Evolutionary conservation across 139 green algal species (phyloP).

Genomic region (Spirogloea muscicola): DNA sequence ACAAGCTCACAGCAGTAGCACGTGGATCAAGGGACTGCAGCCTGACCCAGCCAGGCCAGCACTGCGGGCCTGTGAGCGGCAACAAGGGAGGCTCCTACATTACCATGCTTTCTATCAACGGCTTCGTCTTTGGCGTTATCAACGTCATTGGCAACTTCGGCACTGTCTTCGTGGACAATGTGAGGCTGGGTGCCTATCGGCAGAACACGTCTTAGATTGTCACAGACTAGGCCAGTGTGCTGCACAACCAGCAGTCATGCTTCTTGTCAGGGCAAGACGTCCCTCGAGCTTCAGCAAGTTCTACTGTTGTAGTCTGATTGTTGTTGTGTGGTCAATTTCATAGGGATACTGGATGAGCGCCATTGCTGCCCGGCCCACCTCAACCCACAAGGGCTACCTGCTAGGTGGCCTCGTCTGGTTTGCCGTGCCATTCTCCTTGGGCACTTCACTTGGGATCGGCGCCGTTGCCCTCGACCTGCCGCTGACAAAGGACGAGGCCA

Average conservation of each 20-base stretch:
- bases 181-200: slow-evolving; percentile 37
- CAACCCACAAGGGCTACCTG: slow-evolving; percentile 64
- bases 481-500: slow-evolving; percentile 67
- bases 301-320: neutral
- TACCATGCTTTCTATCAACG: slow-evolving; percentile 82
- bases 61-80: slow-evolving; percentile 61
- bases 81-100: slow-evolving; percentile 83
- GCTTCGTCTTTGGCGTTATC: slow-evolving; percentile 93
- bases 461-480: slow-evolving; percentile 81
- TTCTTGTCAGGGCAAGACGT: no score
- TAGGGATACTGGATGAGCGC: slow-evolving; percentile 85
- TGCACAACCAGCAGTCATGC: no score
- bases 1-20: slow-evolving; percentile 56
- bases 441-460: slow-evolving; percentile 81
- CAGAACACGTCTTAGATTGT: no score
- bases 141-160: slow-evolving; percentile 95
- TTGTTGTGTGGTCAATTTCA: slow-evolving; percentile 2
- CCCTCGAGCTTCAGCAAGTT: neutral
- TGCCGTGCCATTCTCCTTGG: slow-evolving; percentile 89
- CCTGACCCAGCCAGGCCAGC: slow-evolving; percentile 25
- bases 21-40: slow-evolving; percentile 22
- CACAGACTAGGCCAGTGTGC: no score
- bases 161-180: slow-evolving; percentile 84
- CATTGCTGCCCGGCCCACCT: slow-evolving; percentile 80
- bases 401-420: slow-evolving; percentile 64